These are phyloP conservation scores for Nicotiana sylvestris DNA, from an alignment of 257 asterid genomes.

Conservation along the genomic window DNA sequence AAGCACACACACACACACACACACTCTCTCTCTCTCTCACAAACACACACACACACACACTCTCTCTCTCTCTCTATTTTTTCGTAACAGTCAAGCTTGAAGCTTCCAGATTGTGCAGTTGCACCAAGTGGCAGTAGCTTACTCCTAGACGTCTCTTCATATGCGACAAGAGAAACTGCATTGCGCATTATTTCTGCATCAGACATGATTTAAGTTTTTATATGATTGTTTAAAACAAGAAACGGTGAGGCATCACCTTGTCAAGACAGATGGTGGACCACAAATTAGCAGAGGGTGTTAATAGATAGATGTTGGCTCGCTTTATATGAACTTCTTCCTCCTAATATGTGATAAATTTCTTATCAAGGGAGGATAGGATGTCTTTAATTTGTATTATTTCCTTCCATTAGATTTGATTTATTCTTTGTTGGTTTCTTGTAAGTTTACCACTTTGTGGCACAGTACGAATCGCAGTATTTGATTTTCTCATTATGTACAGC, in stretches of 20 bases:
- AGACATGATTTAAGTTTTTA: background rate
- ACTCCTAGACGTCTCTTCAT: background rate
- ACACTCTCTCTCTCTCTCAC: too few relatives aligned
- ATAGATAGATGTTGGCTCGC: background rate
- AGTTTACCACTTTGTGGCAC: background rate
- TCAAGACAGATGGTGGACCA: background rate
- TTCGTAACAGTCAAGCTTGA: background rate
- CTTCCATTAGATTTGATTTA: too few relatives aligned
- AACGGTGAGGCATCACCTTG: background rate
- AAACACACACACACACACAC: too few relatives aligned
- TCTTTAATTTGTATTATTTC: too few relatives aligned
- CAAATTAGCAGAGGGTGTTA: background rate
- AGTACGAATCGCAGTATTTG: background rate
- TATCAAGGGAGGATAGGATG: too few relatives aligned
- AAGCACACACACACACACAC: too few relatives aligned
- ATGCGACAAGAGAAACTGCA: background rate
- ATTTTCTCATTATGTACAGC: constrained; percentile 26
- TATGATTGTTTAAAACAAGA: constrained; percentile 2
- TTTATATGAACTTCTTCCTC: too few relatives aligned
- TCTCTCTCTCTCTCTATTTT: background rate
- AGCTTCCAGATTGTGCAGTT: background rate
- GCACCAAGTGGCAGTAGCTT: background rate
- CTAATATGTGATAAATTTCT: too few relatives aligned
- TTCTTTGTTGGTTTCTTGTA: too few relatives aligned
- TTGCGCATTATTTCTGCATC: background rate